A percentile compares a stretch with the other conserved stretches of the same genome.
Evolutionary conservation across 768 basidiomycete species (phyloP).

Genomic region (Austroboletus festivus): DNA sequence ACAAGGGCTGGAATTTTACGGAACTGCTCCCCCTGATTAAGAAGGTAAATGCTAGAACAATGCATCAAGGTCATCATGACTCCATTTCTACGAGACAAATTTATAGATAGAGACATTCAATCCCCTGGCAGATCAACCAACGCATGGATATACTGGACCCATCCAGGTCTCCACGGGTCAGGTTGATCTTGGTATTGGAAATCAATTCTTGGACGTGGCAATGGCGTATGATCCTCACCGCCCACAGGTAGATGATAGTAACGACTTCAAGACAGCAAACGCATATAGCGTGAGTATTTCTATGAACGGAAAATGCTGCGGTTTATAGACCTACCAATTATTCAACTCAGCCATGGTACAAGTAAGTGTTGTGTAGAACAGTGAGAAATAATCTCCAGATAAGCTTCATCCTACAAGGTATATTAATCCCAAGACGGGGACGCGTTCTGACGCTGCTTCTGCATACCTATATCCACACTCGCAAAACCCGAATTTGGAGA

Average conservation of each 20-base stretch:
- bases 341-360: constrained; percentile 12
- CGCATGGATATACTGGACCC: constrained; percentile 37
- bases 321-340: neutral
- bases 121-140: constrained; percentile 18
- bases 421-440: constrained; percentile 44
- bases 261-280: constrained; percentile 36
- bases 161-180: constrained; percentile 22
- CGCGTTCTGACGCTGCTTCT: constrained; percentile 33
- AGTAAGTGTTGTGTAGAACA: constrained; percentile 8
- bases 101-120: constrained; percentile 34
- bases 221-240: constrained; percentile 48
- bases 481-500: constrained; percentile 27
- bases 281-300: constrained; percentile 23
- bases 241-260: constrained; percentile 42
- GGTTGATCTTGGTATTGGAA: constrained; percentile 17
- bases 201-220: constrained; percentile 47
- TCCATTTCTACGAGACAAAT: neutral
- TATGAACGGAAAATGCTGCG: neutral
- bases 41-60: constrained; percentile 14
- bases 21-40: constrained; percentile 25
- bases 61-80: neutral
- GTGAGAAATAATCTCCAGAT: neutral
- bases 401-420: constrained; percentile 39
- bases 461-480: constrained; percentile 36
- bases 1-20: constrained; percentile 25